Evolutionary conservation across 495 filamentous ascomycete species (phyloP), one percentile per base, ranked within the genome.

Genomic region (Penicillium nucicola): DNA sequence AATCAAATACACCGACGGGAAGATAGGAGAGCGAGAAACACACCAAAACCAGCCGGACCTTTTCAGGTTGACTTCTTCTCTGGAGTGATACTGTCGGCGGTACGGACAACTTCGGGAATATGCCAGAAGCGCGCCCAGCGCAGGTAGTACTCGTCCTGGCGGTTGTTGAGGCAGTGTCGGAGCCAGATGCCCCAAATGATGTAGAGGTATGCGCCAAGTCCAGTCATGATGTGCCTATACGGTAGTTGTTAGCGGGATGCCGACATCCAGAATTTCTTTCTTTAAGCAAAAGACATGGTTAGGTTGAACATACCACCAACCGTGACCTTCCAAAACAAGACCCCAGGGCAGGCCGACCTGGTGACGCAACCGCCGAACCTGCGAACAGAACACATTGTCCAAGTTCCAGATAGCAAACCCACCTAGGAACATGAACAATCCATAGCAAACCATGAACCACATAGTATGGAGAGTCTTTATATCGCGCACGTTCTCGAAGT

Each of bases 171-270:
- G 56, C 88, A 90, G 52, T 88, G 85, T 32, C 87, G 83, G 8
- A 95, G 77, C 85, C 89, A 96, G 19, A 95, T 86, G 10, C 89
- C 84, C 88, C 89, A 96, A 15, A 84, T 68, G 50, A 96, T 90
- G 61, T 92, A 88, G 53, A 86, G 82, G 64, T 95, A 95, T 38
- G 88, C 92, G 58, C 86, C 82, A 19, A 74, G 65, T 7, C 80
- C 80, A 28, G 80, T 86, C 80, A 86, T 81, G 8, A 85, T 57
- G 64, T 87, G 84, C 83, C 82, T 85, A 49, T 10, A 53, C 10
- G 31, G 30, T 31, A 42, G 18, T 48, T 39, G 38, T 56, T 50
- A 58, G 56, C 25, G 15, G 42, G 15, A 17, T 25, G 23, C 0
- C 39, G n/a, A n/a, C n/a, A n/a, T n/a, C 17, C 32, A 20, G 25